Evolutionary conservation across 148 eudicot genomes (phyloP).

Genomic region (Vaccinium darrowii): DNA sequence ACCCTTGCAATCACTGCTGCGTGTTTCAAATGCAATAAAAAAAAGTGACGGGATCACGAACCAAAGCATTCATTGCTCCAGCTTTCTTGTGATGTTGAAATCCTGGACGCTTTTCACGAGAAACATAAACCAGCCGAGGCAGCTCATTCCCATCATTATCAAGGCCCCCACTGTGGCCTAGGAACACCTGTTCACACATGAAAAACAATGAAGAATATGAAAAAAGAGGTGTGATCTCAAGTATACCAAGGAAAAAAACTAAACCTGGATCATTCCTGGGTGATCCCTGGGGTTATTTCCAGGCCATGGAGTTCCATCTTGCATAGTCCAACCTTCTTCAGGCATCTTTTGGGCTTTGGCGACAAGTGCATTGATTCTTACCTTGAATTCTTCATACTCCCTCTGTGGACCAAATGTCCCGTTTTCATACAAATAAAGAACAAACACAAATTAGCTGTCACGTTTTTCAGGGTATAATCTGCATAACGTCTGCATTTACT

Average conservation of each 20-base stretch:
- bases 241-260: not conserved
- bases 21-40: too few relatives aligned
- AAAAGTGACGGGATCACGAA: slow-evolving; percentile 28
- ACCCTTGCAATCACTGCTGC: too few relatives aligned
- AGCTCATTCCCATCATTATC: slow-evolving; percentile 94
- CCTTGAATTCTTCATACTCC: slow-evolving; percentile 96
- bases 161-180: slow-evolving; percentile 94
- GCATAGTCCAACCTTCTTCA: slow-evolving; percentile 99
- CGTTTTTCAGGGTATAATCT: too few relatives aligned
- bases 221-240: not conserved
- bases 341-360: slow-evolving; percentile 95
- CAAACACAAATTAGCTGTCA: too few relatives aligned
- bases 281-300: slow-evolving; percentile 96
- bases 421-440: not conserved
- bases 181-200: slow-evolving; percentile 60
- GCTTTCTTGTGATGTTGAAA: slow-evolving; percentile 99
- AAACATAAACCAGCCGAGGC: slow-evolving; percentile 93
- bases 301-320: slow-evolving; percentile 96
- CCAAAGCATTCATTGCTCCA: slow-evolving; percentile 99
- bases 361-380: slow-evolving; percentile 88
- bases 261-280: slow-evolving; percentile 98
- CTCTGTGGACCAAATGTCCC: slow-evolving; percentile 47
- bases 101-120: slow-evolving; percentile 99
- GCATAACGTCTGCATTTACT: too few relatives aligned
- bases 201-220: not conserved